Conservation (phyloP, 768 basidiomycete species). For the Auricularia sp. region DNA sequence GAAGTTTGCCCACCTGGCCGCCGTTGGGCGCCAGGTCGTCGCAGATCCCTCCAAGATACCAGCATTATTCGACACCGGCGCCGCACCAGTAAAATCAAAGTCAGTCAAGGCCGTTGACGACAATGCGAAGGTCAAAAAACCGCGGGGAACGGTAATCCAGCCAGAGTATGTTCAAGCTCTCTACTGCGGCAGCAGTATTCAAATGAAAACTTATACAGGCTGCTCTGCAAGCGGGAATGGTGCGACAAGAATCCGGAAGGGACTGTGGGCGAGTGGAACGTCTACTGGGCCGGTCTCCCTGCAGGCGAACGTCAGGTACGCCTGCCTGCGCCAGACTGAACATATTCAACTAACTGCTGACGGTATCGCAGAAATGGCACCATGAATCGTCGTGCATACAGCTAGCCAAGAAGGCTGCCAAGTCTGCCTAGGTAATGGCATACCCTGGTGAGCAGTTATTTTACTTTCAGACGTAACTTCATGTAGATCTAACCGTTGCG, state of each 20-base stretch:
- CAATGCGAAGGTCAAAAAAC: not conserved
- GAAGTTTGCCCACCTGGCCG: too few species aligned
- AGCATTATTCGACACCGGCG: too few species aligned
- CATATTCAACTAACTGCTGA: not conserved
- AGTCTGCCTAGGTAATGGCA: not conserved
- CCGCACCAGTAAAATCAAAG: too few species aligned
- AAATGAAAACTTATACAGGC: not conserved
- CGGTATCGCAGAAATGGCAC: not conserved
- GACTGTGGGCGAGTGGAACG: not conserved
- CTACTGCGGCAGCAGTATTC: not conserved
- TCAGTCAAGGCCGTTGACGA: too few species aligned
- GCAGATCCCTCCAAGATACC: too few species aligned
- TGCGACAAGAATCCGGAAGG: not conserved
- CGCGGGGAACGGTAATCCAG: not conserved
- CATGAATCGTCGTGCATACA: not conserved
- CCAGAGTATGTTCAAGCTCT: not conserved
- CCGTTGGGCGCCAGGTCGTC: too few species aligned
- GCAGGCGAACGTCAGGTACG: not conserved
- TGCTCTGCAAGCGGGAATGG: not conserved
- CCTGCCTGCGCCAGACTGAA: not conserved
- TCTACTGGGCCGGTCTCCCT: not conserved
- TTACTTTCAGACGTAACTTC: too few species aligned
- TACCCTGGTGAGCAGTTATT: not conserved
- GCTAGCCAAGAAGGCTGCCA: not conserved
- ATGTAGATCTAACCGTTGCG: too few species aligned